Percentiles rank a stretch among this genome's conserved stretches.
Evolutionary conservation across 1,284 basidiomycete species (phyloP).

Genomic region (Papiliotrema laurentii): DNA sequence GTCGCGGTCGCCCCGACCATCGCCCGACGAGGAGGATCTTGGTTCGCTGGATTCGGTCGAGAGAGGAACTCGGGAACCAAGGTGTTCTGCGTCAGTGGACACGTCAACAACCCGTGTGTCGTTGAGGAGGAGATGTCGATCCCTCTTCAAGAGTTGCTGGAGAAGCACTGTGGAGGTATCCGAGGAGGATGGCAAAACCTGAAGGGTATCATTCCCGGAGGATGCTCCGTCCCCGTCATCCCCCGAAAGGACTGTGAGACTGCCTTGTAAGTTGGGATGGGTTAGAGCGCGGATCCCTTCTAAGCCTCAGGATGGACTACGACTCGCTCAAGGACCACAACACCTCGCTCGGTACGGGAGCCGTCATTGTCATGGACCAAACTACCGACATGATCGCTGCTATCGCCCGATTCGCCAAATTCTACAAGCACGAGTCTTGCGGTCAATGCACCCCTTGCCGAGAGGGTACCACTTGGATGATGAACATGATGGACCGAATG

Average conservation of each 20-base stretch:
- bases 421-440: conserved; percentile 98
- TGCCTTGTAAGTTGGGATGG: conserved; percentile 62
- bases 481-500: conserved; percentile 92
- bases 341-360: conserved; percentile 92
- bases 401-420: conserved; percentile 88
- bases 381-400: conserved; percentile 88
- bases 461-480: conserved; percentile 97
- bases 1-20: conserved; percentile 97
- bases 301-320: conserved; percentile 80
- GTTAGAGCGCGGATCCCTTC: not conserved
- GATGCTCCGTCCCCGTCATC: conserved; percentile 91
- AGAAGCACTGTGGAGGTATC: conserved; percentile 95
- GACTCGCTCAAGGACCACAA: conserved; percentile 95
- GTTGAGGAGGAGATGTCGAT: conserved; percentile 99
- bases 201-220: conserved; percentile 86
- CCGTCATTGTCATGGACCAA: conserved; percentile 99
- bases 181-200: conserved; percentile 94
- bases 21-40: conserved; percentile 80
- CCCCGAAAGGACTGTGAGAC: conserved; percentile 75
- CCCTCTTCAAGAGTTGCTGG: conserved; percentile 85
- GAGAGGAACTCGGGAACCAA: conserved; percentile 95
- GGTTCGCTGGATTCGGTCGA: conserved; percentile 91
- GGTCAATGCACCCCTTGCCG: conserved; percentile 97
- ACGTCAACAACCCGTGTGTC: conserved; percentile 97
- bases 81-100: conserved; percentile 90